phyloP scores from a whole-genome alignment of 2,329 filamentous ascomycete genomes.

The Lecanicillium sp. region DNA sequence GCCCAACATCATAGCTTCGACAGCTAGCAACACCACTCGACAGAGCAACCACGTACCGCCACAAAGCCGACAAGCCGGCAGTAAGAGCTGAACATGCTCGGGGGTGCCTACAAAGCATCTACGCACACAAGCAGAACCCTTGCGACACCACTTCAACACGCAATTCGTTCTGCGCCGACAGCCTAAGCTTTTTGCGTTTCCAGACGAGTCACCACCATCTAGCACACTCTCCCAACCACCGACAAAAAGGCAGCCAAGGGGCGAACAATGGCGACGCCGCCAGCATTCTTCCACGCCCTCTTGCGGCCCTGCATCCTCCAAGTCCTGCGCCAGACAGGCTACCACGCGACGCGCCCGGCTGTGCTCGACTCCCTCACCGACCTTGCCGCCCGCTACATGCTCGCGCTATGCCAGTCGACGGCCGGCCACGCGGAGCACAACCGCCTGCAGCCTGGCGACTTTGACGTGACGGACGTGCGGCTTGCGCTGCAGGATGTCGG shows the following conservation, averaged over 20 bases:
- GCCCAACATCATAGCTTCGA: no score
- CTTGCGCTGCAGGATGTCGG: slow-evolving; percentile 79
- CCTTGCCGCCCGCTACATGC: slow-evolving; percentile 72
- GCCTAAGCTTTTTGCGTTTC: neutral
- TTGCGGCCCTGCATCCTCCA: slow-evolving; percentile 82
- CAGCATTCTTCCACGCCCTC: slow-evolving; percentile 59
- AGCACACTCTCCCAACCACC: no score
- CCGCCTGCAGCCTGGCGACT: slow-evolving; percentile 44
- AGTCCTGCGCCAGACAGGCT: slow-evolving; percentile 85
- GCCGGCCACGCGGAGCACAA: slow-evolving; percentile 63
- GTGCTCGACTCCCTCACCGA: slow-evolving; percentile 86
- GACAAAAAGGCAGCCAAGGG: no score
- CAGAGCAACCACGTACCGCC: no score
- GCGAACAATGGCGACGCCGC: slow-evolving; percentile 34
- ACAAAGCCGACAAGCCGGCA: no score
- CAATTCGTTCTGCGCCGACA: no score
- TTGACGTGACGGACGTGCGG: slow-evolving; percentile 63
- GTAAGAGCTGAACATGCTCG: no score
- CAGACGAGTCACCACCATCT: neutral
- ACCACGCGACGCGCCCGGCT: slow-evolving; percentile 71
- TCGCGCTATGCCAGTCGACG: slow-evolving; percentile 63
- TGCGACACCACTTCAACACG: no score
- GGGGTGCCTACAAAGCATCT: no score
- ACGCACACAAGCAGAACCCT: no score
- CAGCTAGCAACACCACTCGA: no score